These are phyloP conservation scores for Metrosideros polymorpha DNA, from an alignment of 441 rosid genomes.

Conservation along the genomic window DNA sequence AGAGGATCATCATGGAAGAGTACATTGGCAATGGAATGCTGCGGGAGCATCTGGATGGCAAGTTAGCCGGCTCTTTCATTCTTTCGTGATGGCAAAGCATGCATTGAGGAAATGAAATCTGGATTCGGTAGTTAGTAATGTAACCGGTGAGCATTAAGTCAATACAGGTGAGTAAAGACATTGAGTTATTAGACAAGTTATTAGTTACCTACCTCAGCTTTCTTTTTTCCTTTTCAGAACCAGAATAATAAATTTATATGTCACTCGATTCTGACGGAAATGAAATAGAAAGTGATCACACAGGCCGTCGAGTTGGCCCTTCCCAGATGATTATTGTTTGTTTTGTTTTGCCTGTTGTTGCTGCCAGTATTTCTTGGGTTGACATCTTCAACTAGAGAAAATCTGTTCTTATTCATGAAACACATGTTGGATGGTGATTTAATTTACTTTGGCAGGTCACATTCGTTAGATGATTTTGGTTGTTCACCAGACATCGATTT, in stretches of 20 bases:
- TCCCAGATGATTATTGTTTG: background rate
- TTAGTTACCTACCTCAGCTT: background rate
- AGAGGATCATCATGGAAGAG: constrained; percentile 62
- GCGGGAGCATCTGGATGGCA: constrained; percentile 80
- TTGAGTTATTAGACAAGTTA: background rate
- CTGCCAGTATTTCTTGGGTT: background rate
- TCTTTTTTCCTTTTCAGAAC: background rate
- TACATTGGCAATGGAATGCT: constrained; percentile 65
- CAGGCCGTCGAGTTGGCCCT: background rate
- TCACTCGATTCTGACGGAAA: background rate
- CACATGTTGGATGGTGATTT: background rate
- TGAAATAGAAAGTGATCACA: background rate
- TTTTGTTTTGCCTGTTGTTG: background rate
- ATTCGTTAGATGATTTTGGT: background rate
- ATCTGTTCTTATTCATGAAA: background rate
- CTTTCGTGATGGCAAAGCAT: too few relatives aligned
- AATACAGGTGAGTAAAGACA: background rate
- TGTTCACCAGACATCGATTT: background rate
- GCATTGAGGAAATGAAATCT: background rate
- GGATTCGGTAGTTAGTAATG: background rate
- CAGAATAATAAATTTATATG: background rate
- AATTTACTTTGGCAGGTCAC: background rate
- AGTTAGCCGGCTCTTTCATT: constrained; percentile 10
- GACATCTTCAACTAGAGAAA: background rate
- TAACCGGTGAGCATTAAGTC: background rate